Percentiles rank a stretch among this genome's conserved stretches.
Evolutionary conservation across 2,329 filamentous ascomycete species (phyloP).

Genomic region (Penicillium sp.): DNA sequence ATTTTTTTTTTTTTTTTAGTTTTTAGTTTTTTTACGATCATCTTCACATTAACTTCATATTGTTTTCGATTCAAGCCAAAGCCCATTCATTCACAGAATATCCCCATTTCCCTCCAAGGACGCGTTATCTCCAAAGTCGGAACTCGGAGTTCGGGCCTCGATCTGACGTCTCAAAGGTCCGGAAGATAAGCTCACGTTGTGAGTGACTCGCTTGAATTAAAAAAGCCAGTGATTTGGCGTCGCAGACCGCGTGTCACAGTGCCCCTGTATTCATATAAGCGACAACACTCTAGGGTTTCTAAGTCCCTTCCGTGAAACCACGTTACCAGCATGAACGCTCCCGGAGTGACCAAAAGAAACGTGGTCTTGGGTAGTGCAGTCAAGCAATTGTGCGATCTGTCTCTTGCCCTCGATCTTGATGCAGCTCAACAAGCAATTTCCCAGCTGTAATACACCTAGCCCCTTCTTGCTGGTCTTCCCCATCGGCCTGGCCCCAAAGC

Average conservation of each 20-base stretch:
- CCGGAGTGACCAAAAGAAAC: neutral
- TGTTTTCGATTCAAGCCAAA: neutral
- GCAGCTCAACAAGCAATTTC: neutral
- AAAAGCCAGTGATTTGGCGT: neutral
- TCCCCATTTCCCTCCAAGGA: neutral
- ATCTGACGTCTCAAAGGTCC: neutral
- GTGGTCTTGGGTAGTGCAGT: neutral
- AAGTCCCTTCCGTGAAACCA: neutral
- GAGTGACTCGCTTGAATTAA: neutral
- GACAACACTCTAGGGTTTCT: neutral
- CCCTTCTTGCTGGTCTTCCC: neutral
- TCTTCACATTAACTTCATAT: neutral
- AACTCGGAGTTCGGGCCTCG: conserved; percentile 2
- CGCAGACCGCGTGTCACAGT: neutral
- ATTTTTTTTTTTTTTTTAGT: too few relatives aligned
- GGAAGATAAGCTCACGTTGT: neutral
- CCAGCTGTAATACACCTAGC: neutral
- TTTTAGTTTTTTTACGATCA: too few relatives aligned
- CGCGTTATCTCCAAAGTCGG: neutral
- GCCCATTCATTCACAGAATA: neutral
- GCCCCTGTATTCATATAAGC: neutral
- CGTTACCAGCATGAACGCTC: neutral
- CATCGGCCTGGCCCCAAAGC: neutral
- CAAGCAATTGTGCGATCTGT: neutral
- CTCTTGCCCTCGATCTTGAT: neutral